Evolutionary conservation across 1,139 yeast species (phyloP).

Genomic region (Diutina siamensis): DNA sequence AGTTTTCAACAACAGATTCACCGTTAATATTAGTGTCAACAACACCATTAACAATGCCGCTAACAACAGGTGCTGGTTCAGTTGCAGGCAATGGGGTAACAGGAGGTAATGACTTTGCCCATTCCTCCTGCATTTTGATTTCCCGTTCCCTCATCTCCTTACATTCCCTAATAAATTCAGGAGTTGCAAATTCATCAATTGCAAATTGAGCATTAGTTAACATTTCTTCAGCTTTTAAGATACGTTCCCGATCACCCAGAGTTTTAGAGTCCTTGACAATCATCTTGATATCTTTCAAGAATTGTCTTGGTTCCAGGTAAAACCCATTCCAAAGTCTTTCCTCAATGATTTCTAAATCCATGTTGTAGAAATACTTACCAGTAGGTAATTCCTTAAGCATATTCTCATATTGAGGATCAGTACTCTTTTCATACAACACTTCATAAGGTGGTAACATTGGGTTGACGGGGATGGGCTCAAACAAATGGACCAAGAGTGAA

Average conservation of each 20-base stretch:
- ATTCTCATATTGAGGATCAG: slow-evolving; percentile 39
- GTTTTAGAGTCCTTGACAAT: slow-evolving; percentile 71
- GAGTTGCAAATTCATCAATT: slow-evolving; percentile 73
- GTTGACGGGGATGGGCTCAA: slow-evolving; percentile 45
- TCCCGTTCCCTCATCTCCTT: slow-evolving; percentile 66
- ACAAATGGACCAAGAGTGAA: slow-evolving; percentile 55
- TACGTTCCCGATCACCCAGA: slow-evolving; percentile 72
- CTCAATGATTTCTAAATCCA: slow-evolving; percentile 90
- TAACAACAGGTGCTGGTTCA: slow-evolving; percentile 10
- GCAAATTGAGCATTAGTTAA: slow-evolving; percentile 93
- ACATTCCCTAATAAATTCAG: slow-evolving; percentile 69
- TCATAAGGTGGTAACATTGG: slow-evolving; percentile 23
- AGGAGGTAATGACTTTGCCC: slow-evolving; percentile 9
- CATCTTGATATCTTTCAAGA: slow-evolving; percentile 71
- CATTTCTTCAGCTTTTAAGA: slow-evolving; percentile 91
- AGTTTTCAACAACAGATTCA: neutral
- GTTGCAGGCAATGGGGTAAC: neutral
- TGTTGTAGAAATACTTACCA: slow-evolving; percentile 64
- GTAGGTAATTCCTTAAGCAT: slow-evolving; percentile 73
- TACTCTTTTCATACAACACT: slow-evolving; percentile 41
- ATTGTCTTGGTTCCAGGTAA: slow-evolving; percentile 88
- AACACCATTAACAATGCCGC: neutral
- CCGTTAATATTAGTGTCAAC: too few relatives aligned
- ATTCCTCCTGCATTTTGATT: slow-evolving; percentile 36
- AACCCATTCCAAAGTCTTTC: slow-evolving; percentile 96